phyloP scores from a whole-genome alignment of 2,329 filamentous ascomycete species.

The Xylaria sp. region DNA sequence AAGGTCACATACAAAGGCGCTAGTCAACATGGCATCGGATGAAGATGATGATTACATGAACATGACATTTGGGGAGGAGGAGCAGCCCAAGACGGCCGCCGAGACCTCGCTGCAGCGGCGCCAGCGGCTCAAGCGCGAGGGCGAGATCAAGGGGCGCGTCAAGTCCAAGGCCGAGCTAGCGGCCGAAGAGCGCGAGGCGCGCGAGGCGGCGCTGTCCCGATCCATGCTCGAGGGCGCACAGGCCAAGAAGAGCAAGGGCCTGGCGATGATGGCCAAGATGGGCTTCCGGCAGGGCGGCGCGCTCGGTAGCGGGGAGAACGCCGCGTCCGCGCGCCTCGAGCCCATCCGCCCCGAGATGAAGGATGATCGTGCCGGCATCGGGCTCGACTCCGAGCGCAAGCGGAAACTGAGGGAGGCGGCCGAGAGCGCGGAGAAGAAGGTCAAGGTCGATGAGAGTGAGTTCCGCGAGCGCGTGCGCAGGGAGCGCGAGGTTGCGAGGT shows the following conservation, averaged over 20 bases:
- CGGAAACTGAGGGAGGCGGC: slow-evolving; percentile 75
- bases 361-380: slow-evolving; percentile 84
- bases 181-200: slow-evolving; percentile 75
- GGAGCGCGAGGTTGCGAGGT: slow-evolving; percentile 74
- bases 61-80: slow-evolving; percentile 84
- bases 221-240: slow-evolving; percentile 69
- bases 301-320: slow-evolving; percentile 71
- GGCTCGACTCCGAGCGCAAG: slow-evolving; percentile 85
- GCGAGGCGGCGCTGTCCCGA: slow-evolving; percentile 80
- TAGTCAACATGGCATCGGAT: slow-evolving; percentile 49
- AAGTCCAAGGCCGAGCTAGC: slow-evolving; percentile 87
- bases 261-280: slow-evolving; percentile 97
- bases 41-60: slow-evolving; percentile 97
- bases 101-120: slow-evolving; percentile 67
- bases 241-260: slow-evolving; percentile 80
- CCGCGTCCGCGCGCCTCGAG: slow-evolving; percentile 58
- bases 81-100: slow-evolving; percentile 62
- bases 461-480: slow-evolving; percentile 77
- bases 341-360: slow-evolving; percentile 82
- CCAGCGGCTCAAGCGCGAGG: slow-evolving; percentile 67
- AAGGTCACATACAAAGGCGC: neutral
- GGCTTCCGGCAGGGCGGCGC: slow-evolving; percentile 84
- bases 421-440: slow-evolving; percentile 67
- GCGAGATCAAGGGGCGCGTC: slow-evolving; percentile 72
- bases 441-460: slow-evolving; percentile 73